Percentiles rank a stretch among this genome's conserved stretches.
phyloP scores from a whole-genome alignment of 2,329 filamentous ascomycete genomes.

The Epichloe amarillans region DNA sequence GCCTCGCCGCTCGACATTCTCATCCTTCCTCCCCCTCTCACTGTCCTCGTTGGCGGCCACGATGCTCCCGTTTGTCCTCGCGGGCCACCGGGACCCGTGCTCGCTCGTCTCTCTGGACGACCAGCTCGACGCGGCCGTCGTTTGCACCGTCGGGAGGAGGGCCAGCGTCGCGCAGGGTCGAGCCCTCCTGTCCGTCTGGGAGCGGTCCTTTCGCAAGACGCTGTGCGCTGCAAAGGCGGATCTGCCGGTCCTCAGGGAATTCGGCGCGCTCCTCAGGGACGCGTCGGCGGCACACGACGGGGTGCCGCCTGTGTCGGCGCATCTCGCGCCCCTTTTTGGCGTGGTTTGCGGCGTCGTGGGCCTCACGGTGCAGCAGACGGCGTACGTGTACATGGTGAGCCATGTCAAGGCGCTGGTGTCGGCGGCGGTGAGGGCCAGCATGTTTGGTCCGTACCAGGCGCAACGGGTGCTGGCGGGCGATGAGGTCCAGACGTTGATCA shows the following conservation, averaged over 20 bases:
- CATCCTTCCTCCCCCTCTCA: conserved; percentile 56
- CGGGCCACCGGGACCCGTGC: conserved; percentile 44
- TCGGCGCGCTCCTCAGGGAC: conserved; percentile 21
- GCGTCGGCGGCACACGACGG: conserved; percentile 17
- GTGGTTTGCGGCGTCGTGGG: conserved; percentile 49
- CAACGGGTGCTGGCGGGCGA: conserved; percentile 56
- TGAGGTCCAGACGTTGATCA: conserved; percentile 44
- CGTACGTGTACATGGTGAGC: conserved; percentile 62
- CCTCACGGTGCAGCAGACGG: conserved; percentile 47
- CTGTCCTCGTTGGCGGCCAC: conserved; percentile 58
- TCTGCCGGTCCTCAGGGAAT: conserved; percentile 21
- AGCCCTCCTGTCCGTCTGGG: conserved; percentile 64
- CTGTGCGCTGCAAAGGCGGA: conserved; percentile 14
- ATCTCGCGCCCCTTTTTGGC: conserved; percentile 58
- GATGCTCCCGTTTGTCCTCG: conserved; percentile 61
- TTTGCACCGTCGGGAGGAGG: conserved; percentile 66
- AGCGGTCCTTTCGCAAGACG: conserved; percentile 46
- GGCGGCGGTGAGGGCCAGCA: conserved; percentile 62
- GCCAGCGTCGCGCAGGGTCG: conserved; percentile 65
- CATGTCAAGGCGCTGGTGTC: conserved; percentile 66
- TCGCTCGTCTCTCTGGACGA: conserved; percentile 52
- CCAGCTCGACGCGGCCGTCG: conserved; percentile 58
- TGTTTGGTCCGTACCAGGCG: conserved; percentile 70
- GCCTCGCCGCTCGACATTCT: conserved; percentile 31
- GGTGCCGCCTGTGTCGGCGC: conserved; percentile 39